These are phyloP conservation scores for Diaporthe destruens DNA, from an alignment of 2,329 filamentous ascomycete species.

Conservation along the genomic window DNA sequence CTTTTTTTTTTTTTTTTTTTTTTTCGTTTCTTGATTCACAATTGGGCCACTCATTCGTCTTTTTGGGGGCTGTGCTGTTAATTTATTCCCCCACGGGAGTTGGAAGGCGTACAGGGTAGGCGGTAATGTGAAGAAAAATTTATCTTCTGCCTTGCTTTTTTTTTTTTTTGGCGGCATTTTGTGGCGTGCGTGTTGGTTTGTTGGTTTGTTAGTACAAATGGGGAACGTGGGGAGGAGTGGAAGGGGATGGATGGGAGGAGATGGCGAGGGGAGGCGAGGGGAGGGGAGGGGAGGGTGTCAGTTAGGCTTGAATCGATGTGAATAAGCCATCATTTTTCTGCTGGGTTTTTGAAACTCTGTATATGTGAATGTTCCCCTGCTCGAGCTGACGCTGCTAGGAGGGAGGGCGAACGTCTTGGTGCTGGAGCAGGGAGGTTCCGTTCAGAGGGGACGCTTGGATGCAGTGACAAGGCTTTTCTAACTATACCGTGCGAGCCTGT, in stretches of 20 bases:
- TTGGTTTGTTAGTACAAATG: neutral
- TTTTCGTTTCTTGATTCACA: neutral
- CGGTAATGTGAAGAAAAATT: neutral
- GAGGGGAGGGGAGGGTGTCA: neutral
- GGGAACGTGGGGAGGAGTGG: no score
- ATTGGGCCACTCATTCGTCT: neutral
- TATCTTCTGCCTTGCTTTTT: neutral
- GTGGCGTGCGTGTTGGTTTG: neutral
- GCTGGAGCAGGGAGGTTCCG: no score
- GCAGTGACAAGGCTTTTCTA: no score
- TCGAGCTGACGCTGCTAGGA: no score
- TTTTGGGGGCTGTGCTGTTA: neutral
- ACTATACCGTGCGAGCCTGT: no score
- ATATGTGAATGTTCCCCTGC: no score
- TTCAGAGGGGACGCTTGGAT: no score
- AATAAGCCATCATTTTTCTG: neutral
- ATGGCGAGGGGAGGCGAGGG: neutral
- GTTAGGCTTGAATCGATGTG: neutral
- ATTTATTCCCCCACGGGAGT: conserved; percentile 11
- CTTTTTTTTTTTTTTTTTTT: no score
- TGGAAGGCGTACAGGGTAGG: neutral
- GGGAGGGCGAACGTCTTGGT: no score
- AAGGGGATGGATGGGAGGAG: neutral
- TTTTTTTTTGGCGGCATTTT: conserved; percentile 10
- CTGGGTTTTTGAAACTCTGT: no score